A percentile compares a stretch with the other conserved stretches of the same genome.
phyloP scores from a whole-genome alignment of 495 filamentous ascomycete species.

The Schizothecium vesticola region DNA sequence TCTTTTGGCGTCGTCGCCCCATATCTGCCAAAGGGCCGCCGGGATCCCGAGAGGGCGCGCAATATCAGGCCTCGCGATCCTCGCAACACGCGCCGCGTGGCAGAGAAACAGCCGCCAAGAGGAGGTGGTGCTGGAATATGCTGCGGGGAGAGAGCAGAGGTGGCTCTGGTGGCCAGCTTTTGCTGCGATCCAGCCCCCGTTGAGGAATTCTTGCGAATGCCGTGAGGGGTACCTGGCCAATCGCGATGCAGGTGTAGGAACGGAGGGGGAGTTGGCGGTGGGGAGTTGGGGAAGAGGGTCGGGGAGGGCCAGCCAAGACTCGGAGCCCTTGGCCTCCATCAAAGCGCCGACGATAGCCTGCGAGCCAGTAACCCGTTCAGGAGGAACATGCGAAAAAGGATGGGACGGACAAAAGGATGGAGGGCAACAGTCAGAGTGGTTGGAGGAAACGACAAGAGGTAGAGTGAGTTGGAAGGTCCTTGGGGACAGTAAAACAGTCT shows the following conservation, averaged over 20 bases:
- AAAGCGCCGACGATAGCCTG: background rate
- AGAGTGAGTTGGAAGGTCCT: too few relatives aligned
- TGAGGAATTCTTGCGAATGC: constrained; percentile 10
- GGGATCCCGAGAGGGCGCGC: background rate
- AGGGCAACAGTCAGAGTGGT: background rate
- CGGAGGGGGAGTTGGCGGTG: background rate
- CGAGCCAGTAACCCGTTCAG: background rate
- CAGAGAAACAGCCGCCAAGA: background rate
- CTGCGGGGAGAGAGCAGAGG: background rate
- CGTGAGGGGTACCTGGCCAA: background rate
- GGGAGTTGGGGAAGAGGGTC: background rate
- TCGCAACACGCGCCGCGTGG: background rate
- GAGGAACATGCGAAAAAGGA: background rate
- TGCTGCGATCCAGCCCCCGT: background rate
- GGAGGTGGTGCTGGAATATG: background rate
- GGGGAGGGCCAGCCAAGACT: background rate
- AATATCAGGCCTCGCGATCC: background rate
- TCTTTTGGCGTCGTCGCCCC: background rate
- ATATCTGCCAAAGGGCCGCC: background rate
- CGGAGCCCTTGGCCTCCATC: background rate
- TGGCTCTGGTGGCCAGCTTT: background rate
- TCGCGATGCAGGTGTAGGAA: background rate
- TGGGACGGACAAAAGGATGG: background rate
- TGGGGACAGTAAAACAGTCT: too few relatives aligned
- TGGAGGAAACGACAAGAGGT: too few relatives aligned